These are phyloP conservation scores for Podospora anserina DNA, from an alignment of 495 filamentous ascomycete species.

Conservation along the genomic window DNA sequence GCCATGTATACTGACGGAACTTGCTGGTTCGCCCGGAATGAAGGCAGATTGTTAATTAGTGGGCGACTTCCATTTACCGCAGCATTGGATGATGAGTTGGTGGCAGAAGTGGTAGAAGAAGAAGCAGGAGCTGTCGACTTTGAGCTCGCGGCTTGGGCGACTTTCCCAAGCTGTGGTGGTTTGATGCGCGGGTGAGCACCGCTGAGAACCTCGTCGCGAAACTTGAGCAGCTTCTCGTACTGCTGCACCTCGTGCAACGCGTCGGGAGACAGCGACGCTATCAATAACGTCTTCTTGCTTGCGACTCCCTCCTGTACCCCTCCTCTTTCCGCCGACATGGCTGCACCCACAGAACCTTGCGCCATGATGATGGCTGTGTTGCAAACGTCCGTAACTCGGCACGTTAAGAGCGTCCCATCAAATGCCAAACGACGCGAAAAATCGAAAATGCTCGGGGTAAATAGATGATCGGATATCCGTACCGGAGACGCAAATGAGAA, in stretches of 20 bases:
- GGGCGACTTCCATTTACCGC: slow-evolving; percentile 29
- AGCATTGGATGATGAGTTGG: slow-evolving; percentile 16
- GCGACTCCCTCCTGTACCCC: slow-evolving; percentile 1
- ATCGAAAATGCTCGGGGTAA: neutral
- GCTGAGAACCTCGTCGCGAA: slow-evolving; percentile 35
- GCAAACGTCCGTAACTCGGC: neutral
- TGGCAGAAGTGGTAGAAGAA: slow-evolving; percentile 27
- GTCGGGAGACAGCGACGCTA: slow-evolving; percentile 26
- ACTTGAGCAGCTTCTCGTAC: slow-evolving; percentile 38
- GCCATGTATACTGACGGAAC: slow-evolving; percentile 26
- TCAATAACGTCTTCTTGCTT: slow-evolving; percentile 12
- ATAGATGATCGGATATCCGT: neutral
- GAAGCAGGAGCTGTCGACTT: slow-evolving; percentile 23
- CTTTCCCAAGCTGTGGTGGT: slow-evolving; percentile 47
- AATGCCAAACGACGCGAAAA: slow-evolving; percentile 2
- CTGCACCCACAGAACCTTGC: slow-evolving; percentile 17
- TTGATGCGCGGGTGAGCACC: slow-evolving; percentile 41
- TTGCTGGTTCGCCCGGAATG: slow-evolving; percentile 40
- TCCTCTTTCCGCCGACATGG: slow-evolving; percentile 14
- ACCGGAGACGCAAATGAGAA: neutral
- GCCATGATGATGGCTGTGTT: slow-evolving; percentile 26
- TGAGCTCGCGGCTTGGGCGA: slow-evolving; percentile 24
- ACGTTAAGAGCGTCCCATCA: slow-evolving; percentile 14
- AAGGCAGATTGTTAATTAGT: slow-evolving; percentile 36
- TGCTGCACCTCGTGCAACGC: slow-evolving; percentile 28